phyloP scores from a whole-genome alignment of 495 filamentous ascomycete genomes.

The Xylona heveae region DNA sequence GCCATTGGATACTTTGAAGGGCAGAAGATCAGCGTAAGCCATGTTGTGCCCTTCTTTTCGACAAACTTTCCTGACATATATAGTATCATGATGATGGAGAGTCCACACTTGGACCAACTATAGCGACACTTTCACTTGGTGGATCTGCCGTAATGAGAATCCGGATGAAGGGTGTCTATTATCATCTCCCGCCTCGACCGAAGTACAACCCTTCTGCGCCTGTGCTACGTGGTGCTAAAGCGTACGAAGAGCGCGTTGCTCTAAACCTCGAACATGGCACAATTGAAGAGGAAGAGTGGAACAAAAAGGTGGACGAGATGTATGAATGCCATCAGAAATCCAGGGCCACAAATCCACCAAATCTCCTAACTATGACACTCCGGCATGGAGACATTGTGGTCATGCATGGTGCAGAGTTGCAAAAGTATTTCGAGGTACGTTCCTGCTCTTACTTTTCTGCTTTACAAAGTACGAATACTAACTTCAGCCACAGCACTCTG shows the following conservation, averaged over 20 bases:
- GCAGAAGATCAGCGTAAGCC: conserved; percentile 42
- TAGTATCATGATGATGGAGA: conserved; percentile 84
- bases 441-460: background rate
- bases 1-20: conserved; percentile 54
- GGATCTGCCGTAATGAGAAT: conserved; percentile 44
- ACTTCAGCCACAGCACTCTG: conserved; percentile 32
- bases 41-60: conserved; percentile 2
- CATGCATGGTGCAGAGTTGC: conserved; percentile 57
- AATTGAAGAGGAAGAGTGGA: conserved; percentile 10
- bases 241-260: conserved; percentile 15
- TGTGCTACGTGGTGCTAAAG: conserved; percentile 18
- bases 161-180: conserved; percentile 40
- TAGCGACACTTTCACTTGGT: conserved; percentile 59
- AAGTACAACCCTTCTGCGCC: conserved; percentile 8
- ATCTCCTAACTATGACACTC: conserved; percentile 21
- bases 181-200: conserved; percentile 11
- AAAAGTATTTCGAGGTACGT: conserved; percentile 49
- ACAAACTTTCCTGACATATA: background rate
- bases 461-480: conserved; percentile 3
- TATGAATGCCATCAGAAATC: conserved; percentile 11
- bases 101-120: conserved; percentile 45
- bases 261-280: conserved; percentile 15
- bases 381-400: conserved; percentile 64
- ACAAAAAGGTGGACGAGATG: conserved; percentile 6
- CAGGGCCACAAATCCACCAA: conserved; percentile 9